phyloP scores from a whole-genome alignment of 129 eudicot genomes.

The Pulicaria dysenterica region DNA sequence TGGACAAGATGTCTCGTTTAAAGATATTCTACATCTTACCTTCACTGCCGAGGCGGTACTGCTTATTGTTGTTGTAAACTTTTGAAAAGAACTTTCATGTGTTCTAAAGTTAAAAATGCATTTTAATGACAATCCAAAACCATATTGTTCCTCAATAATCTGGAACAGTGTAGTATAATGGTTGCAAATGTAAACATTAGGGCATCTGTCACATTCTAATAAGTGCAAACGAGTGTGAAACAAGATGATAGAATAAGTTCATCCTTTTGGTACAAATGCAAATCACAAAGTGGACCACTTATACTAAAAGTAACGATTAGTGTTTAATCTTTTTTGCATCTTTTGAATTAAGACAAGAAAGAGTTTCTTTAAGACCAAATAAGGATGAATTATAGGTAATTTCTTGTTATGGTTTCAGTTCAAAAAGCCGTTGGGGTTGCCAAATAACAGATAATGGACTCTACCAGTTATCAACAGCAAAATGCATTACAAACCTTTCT shows the following conservation, averaged over 20 bases:
- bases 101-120: no score
- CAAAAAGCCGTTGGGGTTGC: constrained; percentile 99
- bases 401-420: constrained; percentile 45
- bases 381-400: not conserved
- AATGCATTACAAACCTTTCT: constrained; percentile 70
- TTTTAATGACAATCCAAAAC: no score
- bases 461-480: constrained; percentile 68
- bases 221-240: no score
- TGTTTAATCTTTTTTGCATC: not conserved
- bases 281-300: constrained; percentile 8
- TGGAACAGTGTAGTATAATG: no score
- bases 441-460: constrained; percentile 88
- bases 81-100: no score
- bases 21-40: no score
- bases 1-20: no score
- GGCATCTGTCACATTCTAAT: no score
- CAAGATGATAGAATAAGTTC: not conserved
- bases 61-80: no score
- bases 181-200: no score
- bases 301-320: not conserved
- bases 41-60: no score
- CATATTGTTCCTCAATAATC: no score
- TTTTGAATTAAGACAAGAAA: not conserved
- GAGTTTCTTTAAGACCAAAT: not conserved
- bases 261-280: not conserved